phyloP scores from a whole-genome alignment of 116 monocot species.

The Iris pallida region DNA sequence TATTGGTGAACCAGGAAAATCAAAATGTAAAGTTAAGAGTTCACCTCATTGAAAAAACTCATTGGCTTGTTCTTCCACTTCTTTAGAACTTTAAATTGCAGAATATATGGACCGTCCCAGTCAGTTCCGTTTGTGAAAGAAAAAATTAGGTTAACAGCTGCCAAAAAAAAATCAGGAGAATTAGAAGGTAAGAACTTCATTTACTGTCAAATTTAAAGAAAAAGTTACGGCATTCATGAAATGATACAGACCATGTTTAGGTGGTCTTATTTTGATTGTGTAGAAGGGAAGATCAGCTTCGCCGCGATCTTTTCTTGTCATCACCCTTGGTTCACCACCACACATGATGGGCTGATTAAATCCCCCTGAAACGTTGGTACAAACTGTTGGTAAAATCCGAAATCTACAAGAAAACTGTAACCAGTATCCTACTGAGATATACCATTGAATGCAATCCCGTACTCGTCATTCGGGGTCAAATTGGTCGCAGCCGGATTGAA shows the following conservation, averaged over 20 bases:
- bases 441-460: slow-evolving; percentile 91
- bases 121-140: slow-evolving; percentile 88
- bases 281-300: slow-evolving; percentile 78
- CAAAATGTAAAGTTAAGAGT: background rate
- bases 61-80: slow-evolving; percentile 63
- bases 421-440: background rate
- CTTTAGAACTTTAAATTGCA: slow-evolving; percentile 65
- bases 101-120: slow-evolving; percentile 87
- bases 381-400: background rate
- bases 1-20: background rate
- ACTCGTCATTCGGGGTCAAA: slow-evolving; percentile 52
- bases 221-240: slow-evolving; percentile 4
- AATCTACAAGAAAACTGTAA: background rate
- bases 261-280: slow-evolving; percentile 62
- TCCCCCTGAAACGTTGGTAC: slow-evolving; percentile 49
- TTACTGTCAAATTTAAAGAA: background rate
- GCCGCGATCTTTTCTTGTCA: slow-evolving; percentile 67
- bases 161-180: slow-evolving; percentile 13
- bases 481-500: slow-evolving; percentile 81
- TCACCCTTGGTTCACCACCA: slow-evolving; percentile 74
- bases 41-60: slow-evolving; percentile 75
- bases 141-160: slow-evolving; percentile 76
- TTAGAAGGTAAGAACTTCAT: background rate
- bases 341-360: slow-evolving; percentile 97
- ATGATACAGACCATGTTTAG: slow-evolving; percentile 62